These are phyloP conservation scores for Kodamaea jinghongensis DNA, from an alignment of 805 yeast genomes.

Conservation along the genomic window DNA sequence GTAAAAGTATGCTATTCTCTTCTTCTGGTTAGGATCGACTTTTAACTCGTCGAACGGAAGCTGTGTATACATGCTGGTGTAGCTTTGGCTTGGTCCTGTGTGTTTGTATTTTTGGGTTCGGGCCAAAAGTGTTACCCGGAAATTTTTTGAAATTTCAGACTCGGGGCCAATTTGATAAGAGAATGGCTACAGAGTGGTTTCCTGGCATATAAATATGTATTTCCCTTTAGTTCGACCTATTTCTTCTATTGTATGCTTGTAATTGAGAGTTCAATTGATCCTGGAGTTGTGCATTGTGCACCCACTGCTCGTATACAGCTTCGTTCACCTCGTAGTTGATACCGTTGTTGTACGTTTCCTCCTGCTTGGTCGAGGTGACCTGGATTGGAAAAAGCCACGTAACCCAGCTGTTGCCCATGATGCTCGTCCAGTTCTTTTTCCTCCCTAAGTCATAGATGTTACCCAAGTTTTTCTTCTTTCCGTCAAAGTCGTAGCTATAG, in stretches of 20 bases:
- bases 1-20: slow-evolving; percentile 43
- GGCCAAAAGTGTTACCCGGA: too few species aligned
- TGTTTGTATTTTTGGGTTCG: slow-evolving; percentile 1
- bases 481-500: slow-evolving; percentile 34
- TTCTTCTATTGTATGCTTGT: slow-evolving; percentile 10
- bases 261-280: slow-evolving; percentile 44
- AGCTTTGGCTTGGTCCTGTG: neutral
- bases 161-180: too few species aligned
- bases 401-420: slow-evolving; percentile 67
- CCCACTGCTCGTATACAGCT: slow-evolving; percentile 37
- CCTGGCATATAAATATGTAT: neutral
- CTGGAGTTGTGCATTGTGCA: slow-evolving; percentile 44
- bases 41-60: slow-evolving; percentile 45
- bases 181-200: neutral
- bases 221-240: neutral
- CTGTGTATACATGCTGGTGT: slow-evolving; percentile 34
- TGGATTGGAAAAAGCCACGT: slow-evolving; percentile 71
- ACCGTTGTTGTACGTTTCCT: slow-evolving; percentile 38
- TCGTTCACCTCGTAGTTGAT: slow-evolving; percentile 50
- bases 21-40: slow-evolving; percentile 40
- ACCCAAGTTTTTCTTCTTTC: slow-evolving; percentile 47
- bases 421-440: slow-evolving; percentile 56
- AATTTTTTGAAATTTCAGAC: neutral
- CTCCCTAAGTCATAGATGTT: slow-evolving; percentile 78
- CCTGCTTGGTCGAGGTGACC: slow-evolving; percentile 19